Evolutionary conservation across 441 rosid species (phyloP), one percentile per base, ranked within the genome.

Genomic region (Lepidium campestre): DNA sequence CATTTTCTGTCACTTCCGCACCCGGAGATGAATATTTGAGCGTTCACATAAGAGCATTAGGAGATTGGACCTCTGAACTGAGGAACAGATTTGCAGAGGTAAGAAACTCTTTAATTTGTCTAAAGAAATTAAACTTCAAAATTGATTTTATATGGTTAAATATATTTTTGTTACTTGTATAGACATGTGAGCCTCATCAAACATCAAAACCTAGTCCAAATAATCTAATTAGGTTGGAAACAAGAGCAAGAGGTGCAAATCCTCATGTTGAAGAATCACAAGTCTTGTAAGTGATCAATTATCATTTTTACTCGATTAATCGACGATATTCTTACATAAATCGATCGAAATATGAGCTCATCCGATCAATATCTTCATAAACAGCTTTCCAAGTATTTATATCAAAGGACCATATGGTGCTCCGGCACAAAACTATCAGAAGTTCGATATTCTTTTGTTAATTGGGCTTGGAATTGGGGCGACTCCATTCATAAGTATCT

Each of bases 391-490:
- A 9, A 76, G 7, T 35, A 85, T 93, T 44, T 72, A 79, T 34
- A 82, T 93, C 57, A 89, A 84, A 77, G 97, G 97, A 66, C 96
- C 97, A 6, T 91, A 77, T 31, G 99, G 99, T 41, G 99, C 99
- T 4, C 97, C 97, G 1, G 96, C 99, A 42, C 99, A 93, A 61
- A 80, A 78, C 71, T 89, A 86, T 79, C 84, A 73, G 22, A 83
- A 85, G 40, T 93, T 56, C 32, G 97, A 93, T 71, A 80, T 91
- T 15, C 86, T 93, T 25, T 70, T 91, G 25, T 89, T 91, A 10
- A 74, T 93, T 15, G 99, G 97, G 32, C 77, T 93, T 13, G 97
- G 99, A 62, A 93, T 91, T 2, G 99, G 99, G 41, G 99, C 99
- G 36, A 93, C 99, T 64, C 99, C 97, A 3, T 85, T 91, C 62